Percentiles rank a stretch among this genome's conserved stretches.
Evolutionary conservation across 306 rosid genomes (phyloP).

Genomic region (Styphnolobium japonicum): DNA sequence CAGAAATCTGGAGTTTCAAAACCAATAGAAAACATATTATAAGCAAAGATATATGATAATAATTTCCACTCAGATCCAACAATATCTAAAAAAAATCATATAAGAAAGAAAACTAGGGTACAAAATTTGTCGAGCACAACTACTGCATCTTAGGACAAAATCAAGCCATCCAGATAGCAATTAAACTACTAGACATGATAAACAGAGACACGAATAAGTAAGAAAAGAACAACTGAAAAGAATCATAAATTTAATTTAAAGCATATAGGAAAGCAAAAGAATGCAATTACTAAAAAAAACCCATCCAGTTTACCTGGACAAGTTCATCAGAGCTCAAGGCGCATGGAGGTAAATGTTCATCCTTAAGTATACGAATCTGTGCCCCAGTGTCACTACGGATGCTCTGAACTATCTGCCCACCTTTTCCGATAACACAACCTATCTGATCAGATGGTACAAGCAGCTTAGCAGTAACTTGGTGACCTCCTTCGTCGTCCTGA

Average conservation of each 20-base stretch:
- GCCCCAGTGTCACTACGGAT: constrained; percentile 88
- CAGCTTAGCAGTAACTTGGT: constrained; percentile 74
- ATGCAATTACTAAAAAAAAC: neutral
- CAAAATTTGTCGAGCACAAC: neutral
- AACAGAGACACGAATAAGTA: neutral
- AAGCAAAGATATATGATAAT: neutral
- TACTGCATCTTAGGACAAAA: neutral
- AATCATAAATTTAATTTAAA: neutral
- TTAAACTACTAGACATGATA: neutral
- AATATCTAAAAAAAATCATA: neutral
- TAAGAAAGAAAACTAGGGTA: neutral
- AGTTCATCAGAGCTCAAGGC: constrained; percentile 91
- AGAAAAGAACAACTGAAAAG: neutral
- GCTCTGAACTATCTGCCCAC: constrained; percentile 87
- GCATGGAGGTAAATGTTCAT: constrained; percentile 78
- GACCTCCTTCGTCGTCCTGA: constrained; percentile 62
- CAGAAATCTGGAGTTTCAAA: constrained; percentile 63
- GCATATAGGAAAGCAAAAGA: neutral
- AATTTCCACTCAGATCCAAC: neutral
- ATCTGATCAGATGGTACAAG: constrained; percentile 98
- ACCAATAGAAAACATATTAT: constrained; percentile 18
- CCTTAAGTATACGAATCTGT: constrained; percentile 93
- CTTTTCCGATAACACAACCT: constrained; percentile 92
- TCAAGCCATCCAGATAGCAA: constrained; percentile 6
- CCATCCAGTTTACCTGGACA: constrained; percentile 62